These are phyloP conservation scores for Epichloe sylvatica DNA, from an alignment of 2,329 filamentous ascomycete species.

Conservation along the genomic window DNA sequence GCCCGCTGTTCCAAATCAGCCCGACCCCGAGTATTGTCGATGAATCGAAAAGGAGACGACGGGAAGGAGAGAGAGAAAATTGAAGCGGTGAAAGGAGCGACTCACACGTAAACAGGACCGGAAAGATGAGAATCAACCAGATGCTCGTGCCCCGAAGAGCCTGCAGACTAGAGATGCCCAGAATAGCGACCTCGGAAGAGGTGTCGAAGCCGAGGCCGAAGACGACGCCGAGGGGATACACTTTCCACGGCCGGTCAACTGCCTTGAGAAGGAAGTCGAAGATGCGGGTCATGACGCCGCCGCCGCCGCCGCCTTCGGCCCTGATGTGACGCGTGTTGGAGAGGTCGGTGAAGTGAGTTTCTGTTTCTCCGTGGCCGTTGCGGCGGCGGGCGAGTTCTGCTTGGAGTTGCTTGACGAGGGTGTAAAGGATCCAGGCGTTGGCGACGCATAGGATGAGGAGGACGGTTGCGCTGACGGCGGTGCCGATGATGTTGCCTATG, in stretches of 20 bases:
- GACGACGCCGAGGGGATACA: slow-evolving; percentile 79
- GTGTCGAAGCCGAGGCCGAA: slow-evolving; percentile 94
- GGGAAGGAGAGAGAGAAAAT: background rate
- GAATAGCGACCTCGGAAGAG: slow-evolving; percentile 78
- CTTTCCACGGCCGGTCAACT: slow-evolving; percentile 74
- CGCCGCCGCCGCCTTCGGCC: slow-evolving; percentile 66
- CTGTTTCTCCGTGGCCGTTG: slow-evolving; percentile 14
- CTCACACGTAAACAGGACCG: slow-evolving; percentile 70
- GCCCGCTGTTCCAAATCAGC: slow-evolving; percentile 40
- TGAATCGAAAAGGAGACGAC: background rate
- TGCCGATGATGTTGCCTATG: slow-evolving; percentile 80
- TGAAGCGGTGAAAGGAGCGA: background rate
- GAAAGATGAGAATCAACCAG: slow-evolving; percentile 90
- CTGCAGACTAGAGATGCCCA: slow-evolving; percentile 82
- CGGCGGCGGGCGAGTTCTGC: slow-evolving; percentile 35
- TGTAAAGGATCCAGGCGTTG: slow-evolving; percentile 75
- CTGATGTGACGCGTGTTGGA: slow-evolving; percentile 37
- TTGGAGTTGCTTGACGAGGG: slow-evolving; percentile 55
- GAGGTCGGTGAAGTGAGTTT: slow-evolving; percentile 9
- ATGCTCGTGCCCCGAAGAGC: slow-evolving; percentile 75
- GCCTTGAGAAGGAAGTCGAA: slow-evolving; percentile 66
- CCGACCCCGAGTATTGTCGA: background rate
- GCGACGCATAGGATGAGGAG: slow-evolving; percentile 69
- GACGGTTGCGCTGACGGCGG: slow-evolving; percentile 70
- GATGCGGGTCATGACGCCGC: slow-evolving; percentile 57